phyloP scores from a whole-genome alignment of 495 filamentous ascomycete species.

The Rhypophila decipiens region DNA sequence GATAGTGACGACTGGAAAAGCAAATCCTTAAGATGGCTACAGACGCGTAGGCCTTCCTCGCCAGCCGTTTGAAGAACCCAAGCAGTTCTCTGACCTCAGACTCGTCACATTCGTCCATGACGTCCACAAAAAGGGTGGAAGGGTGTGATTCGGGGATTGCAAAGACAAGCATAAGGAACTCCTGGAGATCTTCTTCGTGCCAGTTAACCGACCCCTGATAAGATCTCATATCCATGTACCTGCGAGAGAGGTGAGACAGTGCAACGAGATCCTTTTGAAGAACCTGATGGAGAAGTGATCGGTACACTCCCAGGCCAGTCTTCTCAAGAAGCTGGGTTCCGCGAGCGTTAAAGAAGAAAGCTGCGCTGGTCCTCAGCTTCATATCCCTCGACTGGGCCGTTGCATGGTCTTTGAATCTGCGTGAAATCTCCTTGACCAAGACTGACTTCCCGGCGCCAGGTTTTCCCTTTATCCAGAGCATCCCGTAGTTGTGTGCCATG shows the following conservation, averaged over 20 bases:
- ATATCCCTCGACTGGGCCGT: background rate
- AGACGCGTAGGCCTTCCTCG: background rate
- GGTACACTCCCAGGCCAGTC: background rate
- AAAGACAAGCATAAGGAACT: background rate
- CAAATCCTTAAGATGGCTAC: background rate
- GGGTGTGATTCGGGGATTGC: background rate
- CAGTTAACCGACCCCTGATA: background rate
- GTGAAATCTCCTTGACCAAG: background rate
- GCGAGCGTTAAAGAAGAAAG: conserved; percentile 5
- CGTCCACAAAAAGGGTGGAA: conserved; percentile 1
- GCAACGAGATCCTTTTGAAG: background rate
- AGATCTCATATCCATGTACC: background rate
- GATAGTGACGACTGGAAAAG: conserved; percentile 3
- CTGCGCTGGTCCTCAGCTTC: background rate
- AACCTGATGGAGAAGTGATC: conserved; percentile 3
- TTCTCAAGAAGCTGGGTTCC: background rate
- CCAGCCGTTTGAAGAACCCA: background rate
- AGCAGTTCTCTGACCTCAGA: background rate
- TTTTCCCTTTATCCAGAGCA: conserved; percentile 3
- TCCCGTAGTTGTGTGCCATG: background rate
- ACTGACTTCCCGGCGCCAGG: conserved; percentile 1
- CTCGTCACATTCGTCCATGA: conserved; percentile 4
- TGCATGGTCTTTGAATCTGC: background rate
- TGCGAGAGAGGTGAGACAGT: background rate
- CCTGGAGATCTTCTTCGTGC: conserved; percentile 1